Evolutionary conservation across 495 filamentous ascomycete genomes (phyloP), one percentile per base, ranked within the genome.

Genomic region (Arthonia radiata): DNA sequence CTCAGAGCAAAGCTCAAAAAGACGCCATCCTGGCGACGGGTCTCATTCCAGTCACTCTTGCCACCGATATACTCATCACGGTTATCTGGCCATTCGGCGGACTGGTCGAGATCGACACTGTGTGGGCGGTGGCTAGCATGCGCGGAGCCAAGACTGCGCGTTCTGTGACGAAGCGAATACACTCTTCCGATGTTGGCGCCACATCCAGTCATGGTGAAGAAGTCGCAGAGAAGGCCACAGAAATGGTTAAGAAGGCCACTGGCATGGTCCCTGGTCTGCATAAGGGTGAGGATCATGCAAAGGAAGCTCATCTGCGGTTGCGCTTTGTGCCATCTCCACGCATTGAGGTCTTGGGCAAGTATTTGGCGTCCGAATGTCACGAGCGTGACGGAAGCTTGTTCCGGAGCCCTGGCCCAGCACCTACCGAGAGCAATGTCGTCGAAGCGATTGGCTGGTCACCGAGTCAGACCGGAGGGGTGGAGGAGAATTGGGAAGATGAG

Each of bases 401-500:
- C 17, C 3, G 12, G 2, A 33, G 25, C 24, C n/a, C 17, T 2
- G 44, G 36, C 7, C 16, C 34, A 4, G 22, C 35, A 11, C 44
- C 45, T 2, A 40, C 36, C 12, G 49, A 53, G 27, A 37, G 28
- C 1, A 40, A 49, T 9, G 40, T 48, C 3, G 28, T 53, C 18
- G 35, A 46, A 13, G 44, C 49, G 0, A 49, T 53, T 30, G 49
- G 48, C 5, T 53, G 49, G 49, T 28, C 37, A n/a, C 44, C 49
- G 6, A 28, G 24, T 13, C 33, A 33, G n/a, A 31, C 28, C 14
- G 37, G 48, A 4, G 35, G 37, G 2, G 18, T 5, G 13, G 33
- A 31, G 15, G 30, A 32, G 34, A 47, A 52, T 27, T 43, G 46
- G 33, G 48, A 51, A 25, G 48, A 53, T 25, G 48, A 52, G 36